These are phyloP conservation scores for Bauhinia variegata DNA, from an alignment of 306 rosid species.

Conservation along the genomic window DNA sequence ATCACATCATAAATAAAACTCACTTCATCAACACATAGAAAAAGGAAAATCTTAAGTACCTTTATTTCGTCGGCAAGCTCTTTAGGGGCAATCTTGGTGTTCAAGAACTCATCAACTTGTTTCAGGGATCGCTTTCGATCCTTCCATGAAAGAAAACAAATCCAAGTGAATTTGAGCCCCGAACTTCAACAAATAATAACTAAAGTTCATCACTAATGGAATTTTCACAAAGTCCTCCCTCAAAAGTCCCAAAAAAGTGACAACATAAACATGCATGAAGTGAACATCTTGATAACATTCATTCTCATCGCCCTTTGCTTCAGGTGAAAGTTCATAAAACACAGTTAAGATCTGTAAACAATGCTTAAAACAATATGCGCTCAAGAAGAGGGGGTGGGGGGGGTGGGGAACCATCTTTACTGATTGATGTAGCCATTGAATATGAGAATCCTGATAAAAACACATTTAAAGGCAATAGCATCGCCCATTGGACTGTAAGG, in stretches of 20 bases:
- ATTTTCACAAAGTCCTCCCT: neutral
- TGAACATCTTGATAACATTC: conserved; percentile 2
- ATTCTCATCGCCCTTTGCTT: neutral
- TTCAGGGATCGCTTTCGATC: conserved; percentile 75
- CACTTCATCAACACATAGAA: neutral
- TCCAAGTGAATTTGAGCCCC: neutral
- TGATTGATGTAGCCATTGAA: neutral
- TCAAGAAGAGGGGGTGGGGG: too few species aligned
- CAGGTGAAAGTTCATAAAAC: neutral
- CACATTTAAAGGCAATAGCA: neutral
- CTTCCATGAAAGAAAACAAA: conserved; percentile 45
- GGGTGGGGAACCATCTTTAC: too few species aligned
- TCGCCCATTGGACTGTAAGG: conserved; percentile 1
- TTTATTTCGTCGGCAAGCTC: conserved; percentile 78
- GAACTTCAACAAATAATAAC: neutral
- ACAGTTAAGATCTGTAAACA: neutral
- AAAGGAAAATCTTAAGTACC: conserved; percentile 45
- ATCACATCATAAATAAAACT: conserved; percentile 3
- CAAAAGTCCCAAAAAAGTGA: conserved; percentile 8
- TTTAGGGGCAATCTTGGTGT: conserved; percentile 87
- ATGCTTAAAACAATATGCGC: neutral
- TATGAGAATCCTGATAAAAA: conserved; percentile 4
- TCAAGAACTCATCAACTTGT: conserved; percentile 76
- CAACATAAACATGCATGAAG: conserved; percentile 13
- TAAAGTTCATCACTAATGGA: neutral